These are phyloP conservation scores for Gleditsia sinensis DNA, from an alignment of 306 rosid species.

Conservation along the genomic window DNA sequence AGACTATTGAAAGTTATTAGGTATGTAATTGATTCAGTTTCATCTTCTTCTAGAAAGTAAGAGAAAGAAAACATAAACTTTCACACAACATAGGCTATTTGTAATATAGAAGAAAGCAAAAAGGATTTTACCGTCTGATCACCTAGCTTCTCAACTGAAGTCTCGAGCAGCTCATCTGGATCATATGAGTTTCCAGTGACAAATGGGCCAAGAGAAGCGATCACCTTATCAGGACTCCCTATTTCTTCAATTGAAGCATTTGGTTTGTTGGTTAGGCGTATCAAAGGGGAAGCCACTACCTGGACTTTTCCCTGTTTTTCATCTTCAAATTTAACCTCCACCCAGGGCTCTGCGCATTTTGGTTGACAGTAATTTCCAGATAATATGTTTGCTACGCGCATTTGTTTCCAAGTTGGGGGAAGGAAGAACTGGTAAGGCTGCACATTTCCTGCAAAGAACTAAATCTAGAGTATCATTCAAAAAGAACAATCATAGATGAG, in stretches of 20 bases:
- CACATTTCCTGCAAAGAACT: constrained; percentile 92
- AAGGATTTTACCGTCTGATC: constrained; percentile 69
- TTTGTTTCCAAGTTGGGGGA: constrained; percentile 94
- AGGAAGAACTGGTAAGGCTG: constrained; percentile 91
- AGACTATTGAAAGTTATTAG: not conserved
- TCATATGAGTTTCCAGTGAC: constrained; percentile 86
- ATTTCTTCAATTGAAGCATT: constrained; percentile 92
- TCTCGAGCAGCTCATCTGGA: constrained; percentile 87
- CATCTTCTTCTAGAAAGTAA: constrained; percentile 4
- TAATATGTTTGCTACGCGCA: constrained; percentile 83
- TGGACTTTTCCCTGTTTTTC: constrained; percentile 90
- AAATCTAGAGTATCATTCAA: constrained; percentile 64
- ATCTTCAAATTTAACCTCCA: constrained; percentile 95
- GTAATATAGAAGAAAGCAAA: not conserved
- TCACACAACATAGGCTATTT: constrained; percentile 1
- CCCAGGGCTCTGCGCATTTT: constrained; percentile 99
- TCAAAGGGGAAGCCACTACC: constrained; percentile 90
- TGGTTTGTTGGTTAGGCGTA: constrained; percentile 89
- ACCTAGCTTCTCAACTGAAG: constrained; percentile 75
- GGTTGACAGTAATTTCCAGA: constrained; percentile 99
- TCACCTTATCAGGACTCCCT: constrained; percentile 86
- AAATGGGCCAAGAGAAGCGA: constrained; percentile 95
- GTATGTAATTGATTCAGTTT: constrained; percentile 2
- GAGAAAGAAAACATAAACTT: not conserved
- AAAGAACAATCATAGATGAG: constrained; percentile 8